A percentile compares a stretch with the other conserved stretches of the same genome.
Conservation (phyloP, 225 moss, liverwort and hornwort genomes). For the Anthoceros angustus region DNA sequence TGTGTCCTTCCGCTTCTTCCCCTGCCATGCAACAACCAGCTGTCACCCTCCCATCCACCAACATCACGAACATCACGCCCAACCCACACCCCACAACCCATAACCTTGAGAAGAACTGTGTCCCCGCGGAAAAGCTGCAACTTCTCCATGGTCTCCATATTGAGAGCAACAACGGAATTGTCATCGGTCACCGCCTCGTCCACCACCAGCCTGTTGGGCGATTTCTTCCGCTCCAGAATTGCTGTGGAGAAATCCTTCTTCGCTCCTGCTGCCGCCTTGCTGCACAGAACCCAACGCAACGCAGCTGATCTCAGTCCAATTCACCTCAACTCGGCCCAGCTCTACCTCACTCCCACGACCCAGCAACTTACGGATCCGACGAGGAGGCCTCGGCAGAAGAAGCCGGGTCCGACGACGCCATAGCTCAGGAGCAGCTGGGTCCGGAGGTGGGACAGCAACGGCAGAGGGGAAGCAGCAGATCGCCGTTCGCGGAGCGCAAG, state of each 20-base stretch:
- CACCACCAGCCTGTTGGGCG: slow-evolving; percentile 62
- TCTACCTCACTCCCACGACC: background rate
- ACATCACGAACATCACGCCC: background rate
- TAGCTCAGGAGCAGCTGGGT: background rate
- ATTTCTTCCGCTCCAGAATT: slow-evolving; percentile 88
- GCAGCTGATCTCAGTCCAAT: background rate
- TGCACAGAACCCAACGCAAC: background rate
- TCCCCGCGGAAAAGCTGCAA: slow-evolving; percentile 81
- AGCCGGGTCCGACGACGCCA: background rate
- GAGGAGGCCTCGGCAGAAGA: background rate
- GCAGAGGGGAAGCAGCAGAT: too few species aligned
- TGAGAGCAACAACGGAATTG: slow-evolving; percentile 74
- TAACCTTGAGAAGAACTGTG: slow-evolving; percentile 67
- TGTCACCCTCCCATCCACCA: background rate
- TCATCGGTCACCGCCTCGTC: slow-evolving; percentile 89
- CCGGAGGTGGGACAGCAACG: too few species aligned
- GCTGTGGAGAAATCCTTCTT: slow-evolving; percentile 89
- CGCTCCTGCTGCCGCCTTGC: slow-evolving; percentile 7
- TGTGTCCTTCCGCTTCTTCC: slow-evolving; percentile 88
- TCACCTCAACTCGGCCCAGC: background rate
- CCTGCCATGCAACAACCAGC: slow-evolving; percentile 21
- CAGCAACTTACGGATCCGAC: background rate
- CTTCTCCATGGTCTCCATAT: slow-evolving; percentile 84
- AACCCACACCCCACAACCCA: background rate
- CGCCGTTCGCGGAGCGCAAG: too few species aligned